Evolutionary conservation across 2,329 filamentous ascomycete species (phyloP).

Genomic region (Boeremia lycopersici): DNA sequence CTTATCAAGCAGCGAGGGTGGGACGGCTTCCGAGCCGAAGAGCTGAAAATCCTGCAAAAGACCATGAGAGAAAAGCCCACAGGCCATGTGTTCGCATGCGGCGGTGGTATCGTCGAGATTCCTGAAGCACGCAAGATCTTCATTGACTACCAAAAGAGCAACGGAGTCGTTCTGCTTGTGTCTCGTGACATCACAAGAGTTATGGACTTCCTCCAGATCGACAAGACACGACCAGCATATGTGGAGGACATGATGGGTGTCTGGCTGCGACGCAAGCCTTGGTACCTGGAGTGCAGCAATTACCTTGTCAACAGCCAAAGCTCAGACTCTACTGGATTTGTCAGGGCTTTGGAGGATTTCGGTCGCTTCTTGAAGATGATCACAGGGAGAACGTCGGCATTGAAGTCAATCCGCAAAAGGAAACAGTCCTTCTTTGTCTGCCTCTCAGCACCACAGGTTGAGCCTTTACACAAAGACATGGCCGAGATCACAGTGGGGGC

Average conservation of each 20-base stretch:
- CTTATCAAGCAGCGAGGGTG: constrained; percentile 81
- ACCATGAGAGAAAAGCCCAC: constrained; percentile 75
- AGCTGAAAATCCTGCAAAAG: constrained; percentile 74
- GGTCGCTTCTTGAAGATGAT: constrained; percentile 73
- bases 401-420: constrained; percentile 67
- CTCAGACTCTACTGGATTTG: constrained; percentile 56
- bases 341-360: constrained; percentile 70
- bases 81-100: constrained; percentile 87
- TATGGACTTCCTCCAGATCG: constrained; percentile 83
- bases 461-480: constrained; percentile 67
- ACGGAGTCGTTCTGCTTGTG: constrained; percentile 85
- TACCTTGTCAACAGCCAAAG: constrained; percentile 87
- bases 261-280: constrained; percentile 85
- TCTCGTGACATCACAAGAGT: constrained; percentile 87
- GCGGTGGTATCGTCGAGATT: constrained; percentile 89
- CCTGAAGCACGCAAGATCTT: constrained; percentile 79
- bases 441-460: constrained; percentile 79
- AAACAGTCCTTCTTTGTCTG: constrained; percentile 89
- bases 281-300: constrained; percentile 93
- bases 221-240: constrained; percentile 91
- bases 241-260: constrained; percentile 91
- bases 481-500: constrained; percentile 79
- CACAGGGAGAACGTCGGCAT: constrained; percentile 62
- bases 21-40: constrained; percentile 84
- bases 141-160: constrained; percentile 71